Conservation (phyloP, 73 alveolate genomes). For the Stentor coeruleus region DNA sequence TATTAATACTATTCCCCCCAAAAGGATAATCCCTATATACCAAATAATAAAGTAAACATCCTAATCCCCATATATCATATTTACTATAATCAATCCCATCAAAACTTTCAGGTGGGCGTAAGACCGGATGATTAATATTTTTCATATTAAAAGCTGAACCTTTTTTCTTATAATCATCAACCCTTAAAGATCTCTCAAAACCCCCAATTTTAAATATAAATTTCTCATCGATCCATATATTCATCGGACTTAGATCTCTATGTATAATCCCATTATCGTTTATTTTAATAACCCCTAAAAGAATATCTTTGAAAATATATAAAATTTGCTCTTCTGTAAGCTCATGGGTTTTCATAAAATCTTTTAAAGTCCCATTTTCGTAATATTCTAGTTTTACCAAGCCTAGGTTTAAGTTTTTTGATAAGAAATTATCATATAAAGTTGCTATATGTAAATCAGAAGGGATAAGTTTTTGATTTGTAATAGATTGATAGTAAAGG, state of each 20-base stretch:
- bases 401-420: no score
- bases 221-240: background rate
- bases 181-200: background rate
- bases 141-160: background rate
- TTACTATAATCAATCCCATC: background rate
- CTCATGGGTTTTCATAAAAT: background rate
- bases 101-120: background rate
- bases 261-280: background rate
- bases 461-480: background rate
- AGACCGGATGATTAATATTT: background rate
- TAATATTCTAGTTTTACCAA: background rate
- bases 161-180: background rate
- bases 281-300: background rate
- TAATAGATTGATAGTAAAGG: background rate
- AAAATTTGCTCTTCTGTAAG: constrained; percentile 8
- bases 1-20: background rate
- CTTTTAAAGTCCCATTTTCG: constrained; percentile 3
- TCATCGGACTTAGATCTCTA: constrained; percentile 6
- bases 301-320: background rate
- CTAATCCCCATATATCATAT: constrained; percentile 7
- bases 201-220: background rate
- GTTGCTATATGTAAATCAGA: background rate
- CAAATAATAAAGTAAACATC: background rate
- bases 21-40: background rate
- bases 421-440: background rate